These are phyloP conservation scores for Coprinopsis strossmayeri DNA, from an alignment of 768 basidiomycete genomes.

Conservation along the genomic window DNA sequence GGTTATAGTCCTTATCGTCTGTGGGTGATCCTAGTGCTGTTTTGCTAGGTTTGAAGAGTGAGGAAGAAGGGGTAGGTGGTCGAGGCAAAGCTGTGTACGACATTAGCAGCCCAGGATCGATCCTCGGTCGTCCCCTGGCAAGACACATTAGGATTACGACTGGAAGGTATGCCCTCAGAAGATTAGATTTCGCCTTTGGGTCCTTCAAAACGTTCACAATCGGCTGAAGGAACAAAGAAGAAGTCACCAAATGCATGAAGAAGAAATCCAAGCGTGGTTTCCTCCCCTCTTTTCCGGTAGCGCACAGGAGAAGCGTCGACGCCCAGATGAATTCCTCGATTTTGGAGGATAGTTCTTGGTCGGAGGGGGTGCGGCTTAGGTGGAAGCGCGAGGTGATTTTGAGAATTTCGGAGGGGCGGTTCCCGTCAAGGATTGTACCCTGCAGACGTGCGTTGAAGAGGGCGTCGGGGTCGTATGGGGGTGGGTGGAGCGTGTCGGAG, in stretches of 20 bases:
- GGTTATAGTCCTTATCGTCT: slow-evolving; percentile 34
- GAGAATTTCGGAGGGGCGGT: slow-evolving; percentile 37
- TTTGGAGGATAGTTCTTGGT: slow-evolving; percentile 31
- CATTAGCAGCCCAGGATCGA: slow-evolving; percentile 43
- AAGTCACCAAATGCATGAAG: slow-evolving; percentile 54
- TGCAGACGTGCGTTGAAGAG: slow-evolving; percentile 29
- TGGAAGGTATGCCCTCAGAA: slow-evolving; percentile 39
- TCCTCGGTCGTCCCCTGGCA: slow-evolving; percentile 47
- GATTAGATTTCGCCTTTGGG: slow-evolving; percentile 31
- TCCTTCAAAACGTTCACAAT: slow-evolving; percentile 27
- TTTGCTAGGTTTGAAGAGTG: slow-evolving; percentile 10
- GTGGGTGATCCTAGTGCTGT: slow-evolving; percentile 28
- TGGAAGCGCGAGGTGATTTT: slow-evolving; percentile 36
- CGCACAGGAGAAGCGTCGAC: slow-evolving; percentile 40
- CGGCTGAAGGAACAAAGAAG: slow-evolving; percentile 42
- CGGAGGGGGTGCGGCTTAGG: slow-evolving; percentile 25
- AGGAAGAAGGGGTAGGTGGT: slow-evolving; percentile 22
- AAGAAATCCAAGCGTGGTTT: slow-evolving; percentile 51
- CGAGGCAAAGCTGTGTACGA: slow-evolving; percentile 34
- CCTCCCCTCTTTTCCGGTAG: slow-evolving; percentile 37
- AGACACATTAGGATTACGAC: slow-evolving; percentile 25
- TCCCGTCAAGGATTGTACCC: slow-evolving; percentile 25
- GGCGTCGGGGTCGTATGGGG: slow-evolving; percentile 44
- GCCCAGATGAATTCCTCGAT: slow-evolving; percentile 46
- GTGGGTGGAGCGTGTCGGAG: slow-evolving; percentile 40